Evolutionary conservation across 2,329 filamentous ascomycete species (phyloP).

Genomic region (Cercospora sesami): DNA sequence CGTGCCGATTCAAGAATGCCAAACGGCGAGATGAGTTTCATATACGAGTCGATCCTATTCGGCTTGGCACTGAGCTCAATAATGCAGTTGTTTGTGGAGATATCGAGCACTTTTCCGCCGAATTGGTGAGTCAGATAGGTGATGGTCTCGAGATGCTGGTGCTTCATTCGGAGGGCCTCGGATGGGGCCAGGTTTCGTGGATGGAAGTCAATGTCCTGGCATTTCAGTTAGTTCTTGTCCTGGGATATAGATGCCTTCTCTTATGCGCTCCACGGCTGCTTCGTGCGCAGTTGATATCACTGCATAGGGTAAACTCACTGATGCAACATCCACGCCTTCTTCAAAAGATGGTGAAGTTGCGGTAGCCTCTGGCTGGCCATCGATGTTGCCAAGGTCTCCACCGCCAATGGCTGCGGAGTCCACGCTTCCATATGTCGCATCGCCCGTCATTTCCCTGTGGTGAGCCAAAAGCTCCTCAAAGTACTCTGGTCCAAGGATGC

Average conservation of each 20-base stretch:
- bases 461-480: constrained; percentile 96
- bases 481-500: constrained; percentile 94
- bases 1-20: constrained; percentile 94
- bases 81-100: constrained; percentile 97
- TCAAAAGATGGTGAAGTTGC: constrained; percentile 13
- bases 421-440: constrained; percentile 11
- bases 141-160: constrained; percentile 94
- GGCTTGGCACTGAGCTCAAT: constrained; percentile 96
- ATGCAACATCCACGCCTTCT: constrained; percentile 13
- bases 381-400: constrained; percentile 21
- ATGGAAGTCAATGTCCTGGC: constrained; percentile 70
- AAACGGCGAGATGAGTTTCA: constrained; percentile 92
- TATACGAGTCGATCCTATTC: constrained; percentile 90
- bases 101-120: constrained; percentile 94
- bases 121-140: constrained; percentile 98
- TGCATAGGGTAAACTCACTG: neutral
- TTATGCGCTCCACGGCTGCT: neutral
- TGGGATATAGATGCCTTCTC: too few species aligned
- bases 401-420: constrained; percentile 35
- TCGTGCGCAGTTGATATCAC: neutral
- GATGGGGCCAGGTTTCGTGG: constrained; percentile 81
- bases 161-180: constrained; percentile 91
- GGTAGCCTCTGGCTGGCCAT: constrained; percentile 19
- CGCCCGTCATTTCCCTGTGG: constrained; percentile 80
- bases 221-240: neutral